Evolutionary conservation across 345 rosid genomes (phyloP).

Genomic region (Brassica carinata): DNA sequence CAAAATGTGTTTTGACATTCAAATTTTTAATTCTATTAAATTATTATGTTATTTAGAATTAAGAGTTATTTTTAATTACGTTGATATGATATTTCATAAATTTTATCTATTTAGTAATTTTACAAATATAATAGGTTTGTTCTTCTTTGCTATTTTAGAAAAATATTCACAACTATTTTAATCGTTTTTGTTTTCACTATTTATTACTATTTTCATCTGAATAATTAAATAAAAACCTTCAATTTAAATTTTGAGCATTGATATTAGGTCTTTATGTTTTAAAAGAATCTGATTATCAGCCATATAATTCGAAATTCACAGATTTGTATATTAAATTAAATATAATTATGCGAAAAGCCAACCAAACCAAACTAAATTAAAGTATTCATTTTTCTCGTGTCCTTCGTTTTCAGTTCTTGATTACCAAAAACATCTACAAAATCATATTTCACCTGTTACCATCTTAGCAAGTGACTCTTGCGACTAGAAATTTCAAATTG

Average conservation of each 20-base stretch:
- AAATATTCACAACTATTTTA: background rate
- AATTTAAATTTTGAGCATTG: background rate
- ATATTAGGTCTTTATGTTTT: background rate
- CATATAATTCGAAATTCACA: background rate
- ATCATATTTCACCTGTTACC: constrained; percentile 8
- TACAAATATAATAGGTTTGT: background rate
- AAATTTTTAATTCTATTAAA: too few relatives aligned
- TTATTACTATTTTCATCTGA: background rate
- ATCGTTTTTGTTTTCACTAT: too few relatives aligned
- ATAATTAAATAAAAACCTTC: background rate
- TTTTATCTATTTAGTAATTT: background rate
- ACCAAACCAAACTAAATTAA: too few relatives aligned
- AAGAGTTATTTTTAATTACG: background rate
- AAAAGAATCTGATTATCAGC: background rate
- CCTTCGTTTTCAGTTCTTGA: too few relatives aligned
- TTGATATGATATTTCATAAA: background rate
- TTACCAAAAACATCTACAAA: constrained; percentile 16
- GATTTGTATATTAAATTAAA: background rate
- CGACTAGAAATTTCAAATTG: constrained; percentile 29
- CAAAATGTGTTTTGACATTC: background rate
- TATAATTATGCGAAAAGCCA: background rate
- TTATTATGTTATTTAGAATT: background rate
- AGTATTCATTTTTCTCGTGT: too few relatives aligned
- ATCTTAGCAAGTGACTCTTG: constrained; percentile 20
- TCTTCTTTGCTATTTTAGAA: background rate